These are phyloP conservation scores for Podosphaera leucotricha DNA, from an alignment of 2,329 filamentous ascomycete genomes.

Conservation along the genomic window DNA sequence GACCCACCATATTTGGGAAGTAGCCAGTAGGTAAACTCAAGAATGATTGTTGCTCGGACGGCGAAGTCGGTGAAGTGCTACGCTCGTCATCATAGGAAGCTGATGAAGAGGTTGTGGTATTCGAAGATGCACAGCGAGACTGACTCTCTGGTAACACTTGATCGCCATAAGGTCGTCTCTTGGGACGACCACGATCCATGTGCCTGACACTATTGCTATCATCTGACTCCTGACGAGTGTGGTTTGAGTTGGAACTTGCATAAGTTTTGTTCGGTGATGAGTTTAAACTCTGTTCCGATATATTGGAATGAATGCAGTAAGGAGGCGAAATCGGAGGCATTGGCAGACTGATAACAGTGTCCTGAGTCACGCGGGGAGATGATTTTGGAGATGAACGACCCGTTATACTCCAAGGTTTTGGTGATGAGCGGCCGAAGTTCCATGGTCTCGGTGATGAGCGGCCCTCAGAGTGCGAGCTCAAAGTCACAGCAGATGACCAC, in stretches of 20 bases:
- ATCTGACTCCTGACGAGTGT: constrained; percentile 32
- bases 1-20: constrained; percentile 26
- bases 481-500: constrained; percentile 7
- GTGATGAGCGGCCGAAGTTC: constrained; percentile 1
- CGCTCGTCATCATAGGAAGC: neutral
- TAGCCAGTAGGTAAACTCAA: constrained; percentile 36
- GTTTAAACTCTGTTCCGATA: neutral
- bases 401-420: constrained; percentile 1
- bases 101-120: neutral
- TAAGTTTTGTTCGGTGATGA: neutral
- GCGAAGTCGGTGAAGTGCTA: neutral
- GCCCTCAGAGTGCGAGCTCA: constrained; percentile 5
- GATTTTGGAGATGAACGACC: constrained; percentile 7
- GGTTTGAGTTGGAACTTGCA: constrained; percentile 14
- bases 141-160: constrained; percentile 3
- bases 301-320: neutral
- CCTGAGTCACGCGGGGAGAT: neutral
- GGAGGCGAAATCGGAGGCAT: constrained; percentile 1
- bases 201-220: constrained; percentile 20
- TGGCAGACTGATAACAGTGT: neutral
- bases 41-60: constrained; percentile 26
- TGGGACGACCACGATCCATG: constrained; percentile 35
- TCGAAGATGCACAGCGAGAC: neutral
- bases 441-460: constrained; percentile 9
- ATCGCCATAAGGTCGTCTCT: constrained; percentile 25